These are phyloP conservation scores for Heterobasidion annosum DNA, from an alignment of 1,284 basidiomycete species.

Conservation along the genomic window DNA sequence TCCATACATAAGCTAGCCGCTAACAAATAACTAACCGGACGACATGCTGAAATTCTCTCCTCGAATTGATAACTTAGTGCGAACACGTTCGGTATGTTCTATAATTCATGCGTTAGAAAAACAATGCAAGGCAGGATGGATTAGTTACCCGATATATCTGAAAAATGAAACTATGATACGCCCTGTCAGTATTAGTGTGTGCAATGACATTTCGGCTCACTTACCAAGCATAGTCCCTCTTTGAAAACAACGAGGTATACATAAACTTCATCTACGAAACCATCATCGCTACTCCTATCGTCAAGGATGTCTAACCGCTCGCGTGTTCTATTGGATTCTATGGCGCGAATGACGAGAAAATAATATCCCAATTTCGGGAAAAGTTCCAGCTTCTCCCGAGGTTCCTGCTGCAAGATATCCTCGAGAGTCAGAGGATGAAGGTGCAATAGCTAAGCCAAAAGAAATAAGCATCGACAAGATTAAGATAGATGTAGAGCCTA, in stretches of 20 bases:
- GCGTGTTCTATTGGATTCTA: slow-evolving; percentile 46
- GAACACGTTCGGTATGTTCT: slow-evolving; percentile 81
- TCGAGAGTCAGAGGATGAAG: slow-evolving; percentile 93
- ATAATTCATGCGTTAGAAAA: not conserved
- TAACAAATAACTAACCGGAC: slow-evolving; percentile 40
- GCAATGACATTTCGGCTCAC: slow-evolving; percentile 19
- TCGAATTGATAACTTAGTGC: slow-evolving; percentile 55
- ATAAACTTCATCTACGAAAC: slow-evolving; percentile 68
- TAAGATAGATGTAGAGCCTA: slow-evolving; percentile 19
- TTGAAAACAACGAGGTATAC: slow-evolving; percentile 87
- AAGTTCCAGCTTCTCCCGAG: slow-evolving; percentile 86
- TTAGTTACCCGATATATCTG: slow-evolving; percentile 65
- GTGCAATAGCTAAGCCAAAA: slow-evolving; percentile 58
- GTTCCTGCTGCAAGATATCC: slow-evolving; percentile 92
- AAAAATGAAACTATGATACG: slow-evolving; percentile 76
- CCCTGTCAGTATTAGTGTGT: not conserved
- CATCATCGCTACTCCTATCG: slow-evolving; percentile 25
- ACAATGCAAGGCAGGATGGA: not conserved
- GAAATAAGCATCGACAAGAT: slow-evolving; percentile 1
- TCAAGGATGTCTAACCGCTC: slow-evolving; percentile 25
- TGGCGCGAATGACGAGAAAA: slow-evolving; percentile 83
- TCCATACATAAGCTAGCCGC: not conserved
- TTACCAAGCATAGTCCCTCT: slow-evolving; percentile 83
- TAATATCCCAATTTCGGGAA: slow-evolving; percentile 91
- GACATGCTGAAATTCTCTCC: slow-evolving; percentile 56